A percentile compares a stretch with the other conserved stretches of the same genome.
Conservation (phyloP, 345 rosid species). For the Noccaea bulbosa region DNA sequence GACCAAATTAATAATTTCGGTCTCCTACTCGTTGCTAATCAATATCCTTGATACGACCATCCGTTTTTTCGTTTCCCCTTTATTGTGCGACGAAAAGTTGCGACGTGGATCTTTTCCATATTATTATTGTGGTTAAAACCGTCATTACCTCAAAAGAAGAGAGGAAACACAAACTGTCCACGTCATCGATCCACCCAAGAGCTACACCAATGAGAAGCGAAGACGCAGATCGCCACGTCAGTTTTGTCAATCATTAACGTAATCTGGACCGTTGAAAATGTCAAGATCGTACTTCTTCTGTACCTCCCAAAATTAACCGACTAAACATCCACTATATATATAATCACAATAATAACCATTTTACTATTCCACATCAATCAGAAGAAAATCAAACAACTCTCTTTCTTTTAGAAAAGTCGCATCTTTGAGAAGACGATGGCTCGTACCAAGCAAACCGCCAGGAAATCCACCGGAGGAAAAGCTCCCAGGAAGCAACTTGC, state of each 20-base stretch:
- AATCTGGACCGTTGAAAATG: conserved; percentile 27
- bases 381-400: not conserved
- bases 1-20: too few species aligned
- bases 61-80: too few species aligned
- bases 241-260: not conserved
- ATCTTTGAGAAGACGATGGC: conserved; percentile 50
- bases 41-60: too few species aligned
- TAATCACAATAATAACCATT: conserved; percentile 8
- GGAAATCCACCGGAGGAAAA: conserved; percentile 66
- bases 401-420: not conserved
- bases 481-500: conserved; percentile 71
- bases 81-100: too few species aligned
- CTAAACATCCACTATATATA: conserved; percentile 29
- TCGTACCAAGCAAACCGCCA: conserved; percentile 71
- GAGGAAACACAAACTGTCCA: conserved; percentile 41
- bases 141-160: not conserved
- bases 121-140: too few species aligned
- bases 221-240: conserved; percentile 33
- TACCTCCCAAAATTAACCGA: conserved; percentile 27
- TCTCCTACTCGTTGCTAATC: too few species aligned
- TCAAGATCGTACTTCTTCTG: not conserved
- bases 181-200: conserved; percentile 6
- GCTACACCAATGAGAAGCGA: not conserved
- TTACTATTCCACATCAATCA: not conserved
- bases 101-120: too few species aligned